Conservation (phyloP, 2,329 filamentous ascomycete genomes). For the Phialophora expanda region DNA sequence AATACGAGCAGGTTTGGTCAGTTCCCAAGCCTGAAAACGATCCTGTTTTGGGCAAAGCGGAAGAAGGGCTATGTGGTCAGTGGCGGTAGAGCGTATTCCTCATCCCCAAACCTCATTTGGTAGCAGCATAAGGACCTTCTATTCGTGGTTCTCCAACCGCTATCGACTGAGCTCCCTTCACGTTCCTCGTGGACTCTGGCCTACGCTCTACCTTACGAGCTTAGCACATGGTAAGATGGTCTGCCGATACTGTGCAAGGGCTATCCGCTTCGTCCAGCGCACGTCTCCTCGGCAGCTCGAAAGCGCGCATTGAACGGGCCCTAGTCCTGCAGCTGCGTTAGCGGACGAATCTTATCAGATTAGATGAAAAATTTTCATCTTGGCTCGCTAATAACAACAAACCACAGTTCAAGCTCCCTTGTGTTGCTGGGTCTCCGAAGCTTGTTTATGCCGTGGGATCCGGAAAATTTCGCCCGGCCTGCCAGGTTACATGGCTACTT, state of each 20-base stretch:
- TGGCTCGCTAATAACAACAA: not conserved
- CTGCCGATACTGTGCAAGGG: not conserved
- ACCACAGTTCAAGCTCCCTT: not conserved
- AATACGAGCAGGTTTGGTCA: conserved; percentile 53
- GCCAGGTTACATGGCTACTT: no score
- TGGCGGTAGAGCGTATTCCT: conserved; percentile 41
- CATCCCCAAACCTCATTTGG: not conserved
- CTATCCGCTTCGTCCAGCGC: not conserved
- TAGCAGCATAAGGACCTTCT: not conserved
- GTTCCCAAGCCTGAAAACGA: conserved; percentile 54
- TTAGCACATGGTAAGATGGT: not conserved
- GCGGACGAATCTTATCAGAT: conserved; percentile 5
- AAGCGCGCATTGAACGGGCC: not conserved
- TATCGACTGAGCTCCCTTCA: not conserved
- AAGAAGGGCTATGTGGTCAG: conserved; percentile 47
- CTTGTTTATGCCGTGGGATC: not conserved
- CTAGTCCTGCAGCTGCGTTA: not conserved
- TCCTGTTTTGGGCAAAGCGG: conserved; percentile 53
- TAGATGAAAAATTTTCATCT: conserved; percentile 16
- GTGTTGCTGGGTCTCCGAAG: not conserved
- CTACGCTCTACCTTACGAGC: no score
- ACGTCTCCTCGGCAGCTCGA: not conserved
- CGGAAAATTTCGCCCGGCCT: not conserved
- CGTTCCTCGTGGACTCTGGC: no score
- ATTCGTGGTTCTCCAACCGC: not conserved